Evolutionary conservation across 2,329 filamentous ascomycete species (phyloP).

Genomic region (Penicillium crustosum): DNA sequence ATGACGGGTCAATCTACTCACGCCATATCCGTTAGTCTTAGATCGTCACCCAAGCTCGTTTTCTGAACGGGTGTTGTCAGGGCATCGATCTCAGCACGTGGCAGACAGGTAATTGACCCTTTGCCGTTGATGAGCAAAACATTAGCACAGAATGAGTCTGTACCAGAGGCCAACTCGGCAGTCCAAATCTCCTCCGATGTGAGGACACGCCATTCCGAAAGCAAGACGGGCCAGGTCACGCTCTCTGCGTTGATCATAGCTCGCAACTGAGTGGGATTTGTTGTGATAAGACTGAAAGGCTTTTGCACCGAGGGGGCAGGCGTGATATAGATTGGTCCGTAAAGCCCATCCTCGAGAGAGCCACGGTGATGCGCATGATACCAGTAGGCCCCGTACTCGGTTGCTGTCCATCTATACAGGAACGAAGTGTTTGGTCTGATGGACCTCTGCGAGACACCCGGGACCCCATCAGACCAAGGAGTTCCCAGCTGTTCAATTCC

Average conservation of each 20-base stretch:
- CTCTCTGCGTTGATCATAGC: slow-evolving; percentile 54
- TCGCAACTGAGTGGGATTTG: slow-evolving; percentile 33
- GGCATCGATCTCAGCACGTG: slow-evolving; percentile 29
- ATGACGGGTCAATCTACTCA: slow-evolving; percentile 8
- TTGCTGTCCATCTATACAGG: slow-evolving; percentile 56
- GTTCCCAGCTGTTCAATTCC: slow-evolving; percentile 48
- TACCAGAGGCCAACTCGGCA: slow-evolving; percentile 30
- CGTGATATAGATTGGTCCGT: slow-evolving; percentile 55
- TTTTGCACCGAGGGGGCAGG: slow-evolving; percentile 25
- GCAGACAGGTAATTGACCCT: slow-evolving; percentile 30
- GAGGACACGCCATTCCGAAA: slow-evolving; percentile 59
- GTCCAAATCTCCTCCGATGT: slow-evolving; percentile 50
- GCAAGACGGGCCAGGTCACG: slow-evolving; percentile 49
- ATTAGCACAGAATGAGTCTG: slow-evolving; percentile 58
- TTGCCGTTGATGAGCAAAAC: slow-evolving; percentile 64
- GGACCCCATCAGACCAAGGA: slow-evolving; percentile 62
- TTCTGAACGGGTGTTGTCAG: slow-evolving; percentile 31
- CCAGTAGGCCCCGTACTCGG: slow-evolving; percentile 59
- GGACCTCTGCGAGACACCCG: slow-evolving; percentile 55
- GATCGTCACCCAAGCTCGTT: slow-evolving; percentile 17
- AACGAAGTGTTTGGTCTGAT: slow-evolving; percentile 53
- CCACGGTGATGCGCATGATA: slow-evolving; percentile 60
- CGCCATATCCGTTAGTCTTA: slow-evolving; percentile 31
- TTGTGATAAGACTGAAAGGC: slow-evolving; percentile 32
- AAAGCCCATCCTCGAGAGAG: slow-evolving; percentile 62